Conservation (phyloP, 768 basidiomycete species). For the Tricholomella constricta region DNA sequence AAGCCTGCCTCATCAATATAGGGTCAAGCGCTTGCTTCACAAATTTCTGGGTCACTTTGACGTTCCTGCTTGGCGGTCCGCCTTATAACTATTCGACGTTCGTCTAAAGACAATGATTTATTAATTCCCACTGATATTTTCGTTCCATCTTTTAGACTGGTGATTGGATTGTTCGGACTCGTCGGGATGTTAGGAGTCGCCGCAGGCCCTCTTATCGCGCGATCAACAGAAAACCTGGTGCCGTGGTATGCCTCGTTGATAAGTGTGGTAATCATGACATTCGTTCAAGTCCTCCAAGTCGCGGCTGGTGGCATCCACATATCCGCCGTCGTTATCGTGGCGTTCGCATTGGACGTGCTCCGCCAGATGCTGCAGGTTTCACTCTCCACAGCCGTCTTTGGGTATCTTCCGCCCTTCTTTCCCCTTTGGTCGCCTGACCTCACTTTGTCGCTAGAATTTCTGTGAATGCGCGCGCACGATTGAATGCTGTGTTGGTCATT, state of each 20-base stretch:
- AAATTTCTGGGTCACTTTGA: constrained; percentile 74
- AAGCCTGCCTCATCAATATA: constrained; percentile 63
- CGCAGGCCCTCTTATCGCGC: constrained; percentile 69
- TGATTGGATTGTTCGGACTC: constrained; percentile 75
- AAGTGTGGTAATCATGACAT: constrained; percentile 46
- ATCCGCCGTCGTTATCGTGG: constrained; percentile 67
- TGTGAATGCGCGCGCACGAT: constrained; percentile 56
- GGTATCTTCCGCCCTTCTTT: constrained; percentile 31
- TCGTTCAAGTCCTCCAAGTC: constrained; percentile 64
- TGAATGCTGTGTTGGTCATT: constrained; percentile 78
- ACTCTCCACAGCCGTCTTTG: constrained; percentile 58
- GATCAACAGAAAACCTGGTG: constrained; percentile 65
- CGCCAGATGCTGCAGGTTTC: constrained; percentile 77
- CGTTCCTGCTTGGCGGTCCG: constrained; percentile 77
- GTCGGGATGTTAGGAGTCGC: constrained; percentile 73
- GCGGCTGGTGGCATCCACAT: constrained; percentile 72
- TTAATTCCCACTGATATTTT: not conserved
- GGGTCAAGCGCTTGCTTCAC: constrained; percentile 60
- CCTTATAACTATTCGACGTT: constrained; percentile 80
- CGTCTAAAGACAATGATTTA: constrained; percentile 18
- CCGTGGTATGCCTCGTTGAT: constrained; percentile 78
- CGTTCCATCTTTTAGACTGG: constrained; percentile 30
- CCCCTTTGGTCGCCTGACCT: not conserved
- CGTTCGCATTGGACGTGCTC: constrained; percentile 70
- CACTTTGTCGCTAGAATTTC: constrained; percentile 34